Evolutionary conservation across 345 rosid genomes (phyloP), one percentile per base, ranked within the genome.

Genomic region (Cardamine resedifolia): DNA sequence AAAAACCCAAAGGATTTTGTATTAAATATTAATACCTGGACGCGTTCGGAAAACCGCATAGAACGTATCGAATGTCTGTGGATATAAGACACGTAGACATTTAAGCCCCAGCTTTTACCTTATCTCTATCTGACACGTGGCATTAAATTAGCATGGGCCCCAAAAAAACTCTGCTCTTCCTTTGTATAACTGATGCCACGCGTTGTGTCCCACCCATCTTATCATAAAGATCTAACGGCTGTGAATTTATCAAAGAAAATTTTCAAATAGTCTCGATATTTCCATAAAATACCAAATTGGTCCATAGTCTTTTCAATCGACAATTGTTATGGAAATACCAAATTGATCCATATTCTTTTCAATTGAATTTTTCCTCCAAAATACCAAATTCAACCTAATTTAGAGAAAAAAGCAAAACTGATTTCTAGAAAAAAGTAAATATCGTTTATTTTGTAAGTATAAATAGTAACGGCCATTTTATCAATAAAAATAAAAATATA

Each of bases 201-300:
- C 66, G 41, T 67, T 67, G 27, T 18, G 39, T 56, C 57, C 38
- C 28, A 45, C 64, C 27, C 79, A 70, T 76, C 79, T 76, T 76
- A 76, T 76, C 75, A 75, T 38, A 36, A 43, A 4, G 30, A 76
- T 76, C 75, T 60, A 70, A 76, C 79, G 79, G 75, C 61, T 70
- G 11, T 63, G 0, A 55, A 6, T 20, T 36, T 20, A 19, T 16
- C 21, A 12, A 2, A 2, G 6, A 2, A 2, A 24, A 21, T 19
- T 63, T 61, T 2, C 26, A 45, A 19, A 15, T n/a, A 15, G 60
- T 48, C 2, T 55, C 58, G 0, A 26, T 64, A 56, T 57, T 70
- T 43, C 6, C 10, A 16, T 4, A 76, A 18, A 27, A 14, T 63
- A 45, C 58, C 66, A 55, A 36, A 11, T 31, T 23, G 7, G 15